These are phyloP conservation scores for Oldenlandia corymbosa DNA, from an alignment of 257 asterid species.

Conservation along the genomic window DNA sequence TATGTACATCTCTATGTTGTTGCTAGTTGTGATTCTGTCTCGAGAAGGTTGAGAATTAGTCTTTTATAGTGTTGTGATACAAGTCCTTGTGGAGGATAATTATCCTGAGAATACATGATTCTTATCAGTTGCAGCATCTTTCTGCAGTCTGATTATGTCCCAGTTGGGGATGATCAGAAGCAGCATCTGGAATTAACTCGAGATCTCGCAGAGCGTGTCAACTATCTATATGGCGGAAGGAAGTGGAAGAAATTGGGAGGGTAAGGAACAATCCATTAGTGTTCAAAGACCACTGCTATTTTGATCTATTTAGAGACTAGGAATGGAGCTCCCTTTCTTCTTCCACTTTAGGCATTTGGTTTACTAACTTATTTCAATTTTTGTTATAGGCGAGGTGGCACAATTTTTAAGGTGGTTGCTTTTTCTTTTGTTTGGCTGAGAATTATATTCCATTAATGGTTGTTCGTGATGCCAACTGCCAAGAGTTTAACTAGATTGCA, in stretches of 20 bases:
- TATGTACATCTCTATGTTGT: neutral
- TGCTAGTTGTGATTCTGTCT: neutral
- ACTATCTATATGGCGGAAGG: slow-evolving; percentile 84
- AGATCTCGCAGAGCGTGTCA: slow-evolving; percentile 88
- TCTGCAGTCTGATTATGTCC: slow-evolving; percentile 96
- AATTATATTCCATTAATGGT: slow-evolving; percentile 2
- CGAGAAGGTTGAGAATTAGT: neutral
- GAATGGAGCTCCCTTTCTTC: neutral
- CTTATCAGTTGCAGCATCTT: slow-evolving; percentile 31
- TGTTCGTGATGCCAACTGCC: slow-evolving; percentile 18
- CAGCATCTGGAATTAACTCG: slow-evolving; percentile 94
- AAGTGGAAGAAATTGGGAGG: slow-evolving; percentile 99
- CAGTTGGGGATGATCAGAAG: slow-evolving; percentile 98
- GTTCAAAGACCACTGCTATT: neutral
- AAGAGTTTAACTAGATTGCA: slow-evolving; percentile 16
- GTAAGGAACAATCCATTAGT: slow-evolving; percentile 34
- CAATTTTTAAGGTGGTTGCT: slow-evolving; percentile 74
- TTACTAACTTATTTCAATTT: slow-evolving; percentile 28
- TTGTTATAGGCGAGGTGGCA: slow-evolving; percentile 75
- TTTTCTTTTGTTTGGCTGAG: slow-evolving; percentile 21
- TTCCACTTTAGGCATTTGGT: slow-evolving; percentile 22
- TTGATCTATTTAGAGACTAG: neutral
- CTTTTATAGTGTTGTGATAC: neutral
- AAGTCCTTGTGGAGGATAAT: slow-evolving; percentile 16
- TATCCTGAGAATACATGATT: slow-evolving; percentile 31